These are phyloP conservation scores for Fulvia fulva DNA, from an alignment of 2,329 filamentous ascomycete species.

Conservation along the genomic window DNA sequence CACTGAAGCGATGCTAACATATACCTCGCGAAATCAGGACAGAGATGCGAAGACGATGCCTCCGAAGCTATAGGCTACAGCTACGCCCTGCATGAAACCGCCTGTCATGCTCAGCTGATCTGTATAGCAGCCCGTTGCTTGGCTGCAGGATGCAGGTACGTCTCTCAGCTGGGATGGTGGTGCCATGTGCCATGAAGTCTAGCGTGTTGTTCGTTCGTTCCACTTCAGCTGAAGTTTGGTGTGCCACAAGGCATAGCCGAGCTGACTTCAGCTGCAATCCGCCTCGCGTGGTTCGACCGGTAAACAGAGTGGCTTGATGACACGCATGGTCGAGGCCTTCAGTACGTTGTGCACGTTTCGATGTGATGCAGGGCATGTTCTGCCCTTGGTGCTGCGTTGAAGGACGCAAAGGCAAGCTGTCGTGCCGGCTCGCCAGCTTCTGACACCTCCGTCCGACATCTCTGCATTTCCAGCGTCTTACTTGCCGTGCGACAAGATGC, in stretches of 20 bases:
- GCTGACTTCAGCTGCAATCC: neutral
- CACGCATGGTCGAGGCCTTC: neutral
- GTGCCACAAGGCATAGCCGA: neutral
- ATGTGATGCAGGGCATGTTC: no score
- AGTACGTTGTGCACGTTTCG: no score
- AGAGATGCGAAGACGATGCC: neutral
- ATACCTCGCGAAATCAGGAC: no score
- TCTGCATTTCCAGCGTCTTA: no score
- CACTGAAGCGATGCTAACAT: no score
- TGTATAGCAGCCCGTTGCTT: neutral
- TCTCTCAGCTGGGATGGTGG: neutral
- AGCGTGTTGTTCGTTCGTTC: neutral
- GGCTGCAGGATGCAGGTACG: neutral
- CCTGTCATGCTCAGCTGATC: neutral
- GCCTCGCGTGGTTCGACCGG: neutral
- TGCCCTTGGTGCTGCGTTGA: no score
- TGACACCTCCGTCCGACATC: no score
- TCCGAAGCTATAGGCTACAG: neutral
- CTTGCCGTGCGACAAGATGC: neutral
- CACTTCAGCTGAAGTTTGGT: neutral
- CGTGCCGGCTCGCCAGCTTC: no score
- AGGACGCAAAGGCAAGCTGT: no score
- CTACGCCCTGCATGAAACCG: neutral
- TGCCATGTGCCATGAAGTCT: neutral
- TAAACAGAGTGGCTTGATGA: neutral